Evolutionary conservation across 306 rosid genomes (phyloP).

Genomic region (Corylus avellana): DNA sequence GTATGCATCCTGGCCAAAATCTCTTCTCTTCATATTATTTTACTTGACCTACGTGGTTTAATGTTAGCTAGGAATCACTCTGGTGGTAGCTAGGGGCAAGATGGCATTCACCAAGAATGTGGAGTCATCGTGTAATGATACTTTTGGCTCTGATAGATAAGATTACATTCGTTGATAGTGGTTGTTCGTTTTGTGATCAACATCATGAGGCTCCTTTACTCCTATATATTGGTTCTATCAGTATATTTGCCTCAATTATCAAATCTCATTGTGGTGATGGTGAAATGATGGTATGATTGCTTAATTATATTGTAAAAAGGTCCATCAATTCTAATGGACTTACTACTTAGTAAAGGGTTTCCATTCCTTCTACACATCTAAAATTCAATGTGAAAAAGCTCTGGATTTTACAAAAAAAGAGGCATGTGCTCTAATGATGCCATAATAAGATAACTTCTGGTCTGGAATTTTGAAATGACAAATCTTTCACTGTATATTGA

Average conservation of each 20-base stretch:
- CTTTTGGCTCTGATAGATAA: conserved; percentile 49
- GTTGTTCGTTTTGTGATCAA: conserved; percentile 86
- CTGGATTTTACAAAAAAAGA: neutral
- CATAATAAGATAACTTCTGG: neutral
- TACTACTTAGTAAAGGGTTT: too few species aligned
- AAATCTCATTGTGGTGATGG: neutral
- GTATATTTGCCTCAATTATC: neutral
- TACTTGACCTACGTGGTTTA: too few species aligned
- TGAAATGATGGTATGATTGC: neutral
- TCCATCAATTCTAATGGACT: too few species aligned
- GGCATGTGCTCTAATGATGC: too few species aligned
- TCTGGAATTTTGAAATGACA: too few species aligned
- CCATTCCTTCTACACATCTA: neutral
- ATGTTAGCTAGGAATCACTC: conserved; percentile 45
- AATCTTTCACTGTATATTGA: conserved; percentile 3
- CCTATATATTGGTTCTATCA: neutral
- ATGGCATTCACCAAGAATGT: conserved; percentile 29
- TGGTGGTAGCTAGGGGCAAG: neutral
- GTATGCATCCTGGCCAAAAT: too few species aligned
- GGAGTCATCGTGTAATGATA: conserved; percentile 32
- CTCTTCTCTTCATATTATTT: too few species aligned
- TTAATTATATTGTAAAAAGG: too few species aligned
- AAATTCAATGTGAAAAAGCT: neutral
- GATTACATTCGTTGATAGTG: conserved; percentile 63
- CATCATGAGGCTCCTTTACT: conserved; percentile 33